phyloP scores from a whole-genome alignment of 2,329 filamentous ascomycete genomes.

The Paraconiothyrium sp. region DNA sequence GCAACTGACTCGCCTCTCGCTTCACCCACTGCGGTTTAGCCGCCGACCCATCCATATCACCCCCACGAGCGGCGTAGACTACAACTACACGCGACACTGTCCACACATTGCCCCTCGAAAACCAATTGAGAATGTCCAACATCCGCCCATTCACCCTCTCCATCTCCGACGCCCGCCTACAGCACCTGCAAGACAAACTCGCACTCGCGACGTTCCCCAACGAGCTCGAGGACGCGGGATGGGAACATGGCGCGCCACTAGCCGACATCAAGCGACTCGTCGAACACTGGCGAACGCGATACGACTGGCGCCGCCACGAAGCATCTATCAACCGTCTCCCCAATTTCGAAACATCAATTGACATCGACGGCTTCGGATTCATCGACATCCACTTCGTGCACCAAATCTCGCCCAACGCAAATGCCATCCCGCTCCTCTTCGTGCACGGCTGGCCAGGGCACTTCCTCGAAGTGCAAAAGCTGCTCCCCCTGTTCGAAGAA shows the following conservation, averaged over 20 bases:
- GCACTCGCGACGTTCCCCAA: constrained; percentile 63
- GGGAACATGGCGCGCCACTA: constrained; percentile 70
- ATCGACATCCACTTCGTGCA: constrained; percentile 70
- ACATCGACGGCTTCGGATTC: constrained; percentile 62
- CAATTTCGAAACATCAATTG: constrained; percentile 65
- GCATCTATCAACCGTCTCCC: constrained; percentile 67
- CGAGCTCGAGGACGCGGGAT: constrained; percentile 57
- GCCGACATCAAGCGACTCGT: constrained; percentile 62
- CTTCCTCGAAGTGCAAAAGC: constrained; percentile 72
- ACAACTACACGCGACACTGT: background rate
- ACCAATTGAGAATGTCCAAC: background rate
- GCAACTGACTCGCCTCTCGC: background rate
- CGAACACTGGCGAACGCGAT: constrained; percentile 64
- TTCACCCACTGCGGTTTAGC: background rate
- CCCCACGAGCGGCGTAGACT: background rate
- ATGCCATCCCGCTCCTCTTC: constrained; percentile 72
- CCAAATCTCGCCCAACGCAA: constrained; percentile 59
- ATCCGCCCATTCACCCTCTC: constrained; percentile 9
- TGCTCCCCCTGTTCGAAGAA: constrained; percentile 59
- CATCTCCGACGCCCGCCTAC: constrained; percentile 42
- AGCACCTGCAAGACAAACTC: constrained; percentile 65
- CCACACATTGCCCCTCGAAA: too few species aligned
- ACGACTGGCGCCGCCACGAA: constrained; percentile 71
- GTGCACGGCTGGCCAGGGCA: constrained; percentile 75
- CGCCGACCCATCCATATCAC: background rate